Percentiles rank a stretch among this genome's conserved stretches.
Conservation (phyloP, 2,329 filamentous ascomycete genomes). For the Trichoderma brevicompactum region DNA sequence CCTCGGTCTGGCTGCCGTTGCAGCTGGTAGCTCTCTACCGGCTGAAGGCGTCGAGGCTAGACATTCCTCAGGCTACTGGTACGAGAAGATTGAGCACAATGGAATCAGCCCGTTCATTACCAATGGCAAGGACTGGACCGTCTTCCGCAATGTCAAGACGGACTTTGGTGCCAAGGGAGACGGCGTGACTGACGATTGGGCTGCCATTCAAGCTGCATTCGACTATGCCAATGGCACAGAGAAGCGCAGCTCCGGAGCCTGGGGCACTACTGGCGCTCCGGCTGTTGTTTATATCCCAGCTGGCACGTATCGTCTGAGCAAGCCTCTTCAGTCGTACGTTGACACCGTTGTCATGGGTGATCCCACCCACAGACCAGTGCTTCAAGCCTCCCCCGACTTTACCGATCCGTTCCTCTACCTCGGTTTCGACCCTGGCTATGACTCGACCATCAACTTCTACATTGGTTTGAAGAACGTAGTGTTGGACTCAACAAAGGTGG, state of each 20-base stretch:
- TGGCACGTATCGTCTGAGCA: slow-evolving; percentile 40
- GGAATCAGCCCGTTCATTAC: slow-evolving; percentile 32
- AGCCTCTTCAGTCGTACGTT: slow-evolving; percentile 39
- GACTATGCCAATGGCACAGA: slow-evolving; percentile 30
- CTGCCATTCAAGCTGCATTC: slow-evolving; percentile 58
- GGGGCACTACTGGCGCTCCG: slow-evolving; percentile 31
- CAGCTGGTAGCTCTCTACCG: slow-evolving; percentile 5
- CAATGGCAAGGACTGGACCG: slow-evolving; percentile 45
- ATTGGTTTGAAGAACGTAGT: slow-evolving; percentile 41
- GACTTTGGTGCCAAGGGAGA: slow-evolving; percentile 70
- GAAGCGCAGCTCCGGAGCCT: slow-evolving; percentile 26
- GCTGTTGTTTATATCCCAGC: slow-evolving; percentile 39
- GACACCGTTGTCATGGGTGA: slow-evolving; percentile 42
- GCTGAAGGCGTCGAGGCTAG: slow-evolving; percentile 7
- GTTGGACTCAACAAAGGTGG: slow-evolving; percentile 37
- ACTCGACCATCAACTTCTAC: slow-evolving; percentile 43
- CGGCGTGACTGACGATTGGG: slow-evolving; percentile 73
- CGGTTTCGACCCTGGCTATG: slow-evolving; percentile 32
- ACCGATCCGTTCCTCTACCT: slow-evolving; percentile 30
- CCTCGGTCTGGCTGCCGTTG: slow-evolving; percentile 24
- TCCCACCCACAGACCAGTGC: slow-evolving; percentile 36
- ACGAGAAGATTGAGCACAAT: slow-evolving; percentile 31
- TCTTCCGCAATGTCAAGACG: slow-evolving; percentile 68
- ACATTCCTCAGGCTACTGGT: slow-evolving; percentile 30
- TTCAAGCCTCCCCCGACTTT: slow-evolving; percentile 35